These are phyloP conservation scores for Sergeia podlipaevii DNA, from an alignment of 208 protist species.

Conservation along the genomic window DNA sequence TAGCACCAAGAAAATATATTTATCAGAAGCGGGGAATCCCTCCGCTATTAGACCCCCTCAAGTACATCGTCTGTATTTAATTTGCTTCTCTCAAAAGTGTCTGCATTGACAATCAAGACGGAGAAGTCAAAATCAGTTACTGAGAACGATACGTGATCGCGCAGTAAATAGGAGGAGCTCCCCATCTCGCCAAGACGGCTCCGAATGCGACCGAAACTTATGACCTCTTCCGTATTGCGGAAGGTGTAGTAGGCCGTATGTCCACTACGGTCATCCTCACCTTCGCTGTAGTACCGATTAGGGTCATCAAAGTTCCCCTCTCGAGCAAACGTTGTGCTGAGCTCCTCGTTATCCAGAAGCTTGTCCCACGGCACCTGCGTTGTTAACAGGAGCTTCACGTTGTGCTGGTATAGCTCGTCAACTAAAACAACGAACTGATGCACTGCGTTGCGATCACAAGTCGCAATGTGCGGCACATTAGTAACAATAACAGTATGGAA, in stretches of 20 bases:
- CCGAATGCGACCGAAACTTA: slow-evolving; percentile 68
- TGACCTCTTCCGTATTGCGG: slow-evolving; percentile 69
- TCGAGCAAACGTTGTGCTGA: no score
- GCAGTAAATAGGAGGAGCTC: slow-evolving; percentile 52
- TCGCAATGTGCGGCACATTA: slow-evolving; percentile 73
- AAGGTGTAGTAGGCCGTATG: slow-evolving; percentile 55
- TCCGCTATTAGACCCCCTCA: no score
- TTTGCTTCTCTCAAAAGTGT: no score
- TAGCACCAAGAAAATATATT: no score
- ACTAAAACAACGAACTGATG: slow-evolving; percentile 86
- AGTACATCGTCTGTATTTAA: no score
- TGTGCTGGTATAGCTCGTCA: slow-evolving; percentile 88
- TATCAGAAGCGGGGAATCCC: no score
- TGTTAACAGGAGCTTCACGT: slow-evolving; percentile 86
- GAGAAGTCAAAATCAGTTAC: slow-evolving; percentile 69
- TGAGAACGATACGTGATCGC: slow-evolving; percentile 62
- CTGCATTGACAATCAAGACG: slow-evolving; percentile 23
- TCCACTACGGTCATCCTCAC: slow-evolving; percentile 77
- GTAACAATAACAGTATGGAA: slow-evolving; percentile 83
- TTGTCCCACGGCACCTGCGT: slow-evolving; percentile 63
- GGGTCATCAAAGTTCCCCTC: background rate
- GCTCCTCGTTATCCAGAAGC: slow-evolving; percentile 27
- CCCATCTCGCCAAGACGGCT: slow-evolving; percentile 84
- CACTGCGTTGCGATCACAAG: slow-evolving; percentile 49
- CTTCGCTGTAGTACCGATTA: slow-evolving; percentile 64